Base-by-base conservation (phyloP, 179 eudicot species). In the Monotropa hypopitys region DNA sequence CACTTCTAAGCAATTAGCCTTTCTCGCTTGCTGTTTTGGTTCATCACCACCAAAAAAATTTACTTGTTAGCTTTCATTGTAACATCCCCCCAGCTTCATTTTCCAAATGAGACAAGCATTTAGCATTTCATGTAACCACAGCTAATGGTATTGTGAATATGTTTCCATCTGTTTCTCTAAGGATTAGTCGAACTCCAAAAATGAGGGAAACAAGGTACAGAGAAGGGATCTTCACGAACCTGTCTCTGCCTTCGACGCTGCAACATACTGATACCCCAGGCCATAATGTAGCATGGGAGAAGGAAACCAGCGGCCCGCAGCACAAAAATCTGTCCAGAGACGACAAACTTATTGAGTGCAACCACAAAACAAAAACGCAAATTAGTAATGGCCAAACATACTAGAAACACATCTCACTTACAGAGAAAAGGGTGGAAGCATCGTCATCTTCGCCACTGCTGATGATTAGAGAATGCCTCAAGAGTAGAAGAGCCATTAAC, bases 301-400 rank as follows among this genome's bases (percentile, higher is more conserved):
- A 90, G 93, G 76, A 90, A 88, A 43, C 94, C 94, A 83, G 89
- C 92, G 75, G 88, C 92, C 57, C 93, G 87, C 62, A 91, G 90
- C 84, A 91, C 82, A 88, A 91, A 87, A 83, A 90, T 88, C 97
- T 91, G 90, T 78, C 63, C 75, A 83, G 47, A 61, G 33, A 32
- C 42, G 78, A 80, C 71, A 56, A 49, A 10, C 75, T 46, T 54
- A 79, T 15, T 43, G 32, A 45, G 75, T 43, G 45, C 13, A 62
- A 30, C 16, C 26, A 74, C 21, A 45, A 33, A 53, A n/a, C n/a
- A n/a, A n/a, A 26, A 78, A 9, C 57, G 43, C n/a, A 33, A 65
- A 63, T 12, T 21, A 33, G 3, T 7, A 13, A 35, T 42, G 26
- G 13, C 46, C 28, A 3, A 54, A 63, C 53, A 56, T 40, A 35